A percentile compares a stretch with the other conserved stretches of the same genome.
These are phyloP conservation scores for Endocarpon pusillum DNA, from an alignment of 495 filamentous ascomycete species.

Conservation along the genomic window DNA sequence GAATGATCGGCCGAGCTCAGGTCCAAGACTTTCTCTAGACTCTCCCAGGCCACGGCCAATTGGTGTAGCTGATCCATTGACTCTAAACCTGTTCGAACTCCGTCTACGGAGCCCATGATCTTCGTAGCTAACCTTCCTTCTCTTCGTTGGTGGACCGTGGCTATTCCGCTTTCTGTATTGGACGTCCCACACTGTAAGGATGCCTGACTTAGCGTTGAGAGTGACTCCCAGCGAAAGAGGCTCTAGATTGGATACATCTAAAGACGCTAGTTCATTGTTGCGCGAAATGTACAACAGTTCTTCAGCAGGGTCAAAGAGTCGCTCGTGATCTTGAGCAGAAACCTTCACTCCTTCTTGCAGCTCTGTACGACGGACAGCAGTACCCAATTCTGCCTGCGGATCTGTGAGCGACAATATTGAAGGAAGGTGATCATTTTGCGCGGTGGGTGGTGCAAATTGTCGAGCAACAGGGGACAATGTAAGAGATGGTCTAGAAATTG, in stretches of 20 bases:
- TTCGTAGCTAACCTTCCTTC: slow-evolving; percentile 29
- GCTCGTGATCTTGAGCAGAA: slow-evolving; percentile 15
- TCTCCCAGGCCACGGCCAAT: slow-evolving; percentile 29
- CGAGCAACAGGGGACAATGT: slow-evolving; percentile 3
- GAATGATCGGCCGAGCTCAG: slow-evolving; percentile 16
- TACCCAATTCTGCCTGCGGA: slow-evolving; percentile 70
- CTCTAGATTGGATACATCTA: slow-evolving; percentile 4
- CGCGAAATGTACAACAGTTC: slow-evolving; percentile 65
- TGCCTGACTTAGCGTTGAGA: slow-evolving; percentile 48
- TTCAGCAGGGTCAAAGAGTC: slow-evolving; percentile 48
- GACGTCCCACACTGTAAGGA: slow-evolving; percentile 67
- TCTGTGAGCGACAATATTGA: slow-evolving; percentile 73
- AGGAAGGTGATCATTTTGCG: slow-evolving; percentile 32
- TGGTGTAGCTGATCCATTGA: slow-evolving; percentile 72
- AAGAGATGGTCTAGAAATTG: slow-evolving; percentile 18
- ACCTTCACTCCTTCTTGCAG: too few species aligned
- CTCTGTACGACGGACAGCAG: slow-evolving; percentile 44
- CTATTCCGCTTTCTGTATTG: slow-evolving; percentile 42
- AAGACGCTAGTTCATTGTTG: slow-evolving; percentile 33
- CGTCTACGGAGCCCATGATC: slow-evolving; percentile 49
- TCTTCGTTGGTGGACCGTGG: slow-evolving; percentile 32
- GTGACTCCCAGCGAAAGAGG: slow-evolving; percentile 69
- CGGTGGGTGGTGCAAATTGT: slow-evolving; percentile 13
- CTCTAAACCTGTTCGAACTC: slow-evolving; percentile 68
- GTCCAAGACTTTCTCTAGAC: slow-evolving; percentile 40